These are phyloP conservation scores for Leishmania tropica DNA, from an alignment of 208 protist genomes.

Conservation along the genomic window DNA sequence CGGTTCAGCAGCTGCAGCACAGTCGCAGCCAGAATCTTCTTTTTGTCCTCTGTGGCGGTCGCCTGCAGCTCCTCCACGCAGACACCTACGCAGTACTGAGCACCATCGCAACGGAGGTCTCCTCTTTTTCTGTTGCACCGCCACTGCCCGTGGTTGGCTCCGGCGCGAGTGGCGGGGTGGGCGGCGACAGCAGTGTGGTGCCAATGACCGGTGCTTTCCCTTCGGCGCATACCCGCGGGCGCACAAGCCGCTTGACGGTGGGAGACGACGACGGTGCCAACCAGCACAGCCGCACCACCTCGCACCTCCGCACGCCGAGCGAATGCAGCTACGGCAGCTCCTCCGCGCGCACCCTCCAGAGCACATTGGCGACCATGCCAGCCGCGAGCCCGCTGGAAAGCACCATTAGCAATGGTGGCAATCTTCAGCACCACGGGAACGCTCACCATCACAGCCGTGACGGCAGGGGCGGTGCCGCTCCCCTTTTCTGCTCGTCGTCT, in stretches of 20 bases:
- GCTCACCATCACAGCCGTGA: neutral
- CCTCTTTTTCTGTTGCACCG: slow-evolving; percentile 26
- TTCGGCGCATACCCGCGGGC: neutral
- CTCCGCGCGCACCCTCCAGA: slow-evolving; percentile 9
- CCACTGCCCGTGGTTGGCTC: slow-evolving; percentile 3
- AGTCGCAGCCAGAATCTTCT: slow-evolving; percentile 65
- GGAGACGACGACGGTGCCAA: slow-evolving; percentile 1
- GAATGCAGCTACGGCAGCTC: slow-evolving; percentile 21
- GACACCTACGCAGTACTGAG: slow-evolving; percentile 28
- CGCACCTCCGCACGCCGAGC: slow-evolving; percentile 26
- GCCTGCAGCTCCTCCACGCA: slow-evolving; percentile 35
- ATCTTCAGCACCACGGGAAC: neutral
- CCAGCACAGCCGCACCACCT: slow-evolving; percentile 11
- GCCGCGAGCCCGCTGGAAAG: neutral
- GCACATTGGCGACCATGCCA: neutral
- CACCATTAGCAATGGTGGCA: neutral
- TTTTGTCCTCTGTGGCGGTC: slow-evolving; percentile 62
- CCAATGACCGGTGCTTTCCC: neutral
- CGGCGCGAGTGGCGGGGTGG: neutral
- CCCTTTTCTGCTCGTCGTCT: neutral
- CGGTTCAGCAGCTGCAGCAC: slow-evolving; percentile 65
- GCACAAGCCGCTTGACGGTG: neutral
- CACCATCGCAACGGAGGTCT: slow-evolving; percentile 22
- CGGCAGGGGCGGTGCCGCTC: neutral
- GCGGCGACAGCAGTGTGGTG: neutral